Conservation (phyloP, 2,329 filamentous ascomycete genomes). For the Colletotrichum viniferum region DNA sequence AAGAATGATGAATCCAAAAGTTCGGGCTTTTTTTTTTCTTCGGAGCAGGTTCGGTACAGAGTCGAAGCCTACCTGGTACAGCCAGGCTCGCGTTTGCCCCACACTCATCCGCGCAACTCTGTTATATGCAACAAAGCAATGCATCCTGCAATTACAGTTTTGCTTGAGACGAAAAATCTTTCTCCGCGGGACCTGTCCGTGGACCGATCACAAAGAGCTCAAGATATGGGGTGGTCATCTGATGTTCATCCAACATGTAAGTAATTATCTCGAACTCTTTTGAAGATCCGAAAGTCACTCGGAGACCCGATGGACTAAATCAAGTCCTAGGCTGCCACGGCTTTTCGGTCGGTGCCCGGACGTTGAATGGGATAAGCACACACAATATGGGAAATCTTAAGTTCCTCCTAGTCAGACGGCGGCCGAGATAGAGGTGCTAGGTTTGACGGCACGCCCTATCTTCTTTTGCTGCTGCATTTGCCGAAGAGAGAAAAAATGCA, state of each 20-base stretch:
- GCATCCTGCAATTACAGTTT: not conserved
- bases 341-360: not conserved
- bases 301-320: not conserved
- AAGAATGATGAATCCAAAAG: not conserved
- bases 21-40: not conserved
- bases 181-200: not conserved
- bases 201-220: not conserved
- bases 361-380: accelerated
- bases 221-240: not conserved
- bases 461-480: too few species aligned
- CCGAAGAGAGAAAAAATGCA: too few species aligned
- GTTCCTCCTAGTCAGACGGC: not conserved
- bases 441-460: too few species aligned
- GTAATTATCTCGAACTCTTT: not conserved
- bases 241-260: not conserved
- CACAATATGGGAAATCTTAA: not conserved
- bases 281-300: not conserved
- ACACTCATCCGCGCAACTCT: not conserved
- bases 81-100: not conserved
- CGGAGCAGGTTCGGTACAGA: not conserved
- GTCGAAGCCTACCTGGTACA: too few species aligned
- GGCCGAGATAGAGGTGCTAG: too few species aligned
- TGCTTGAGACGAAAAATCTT: accelerated
- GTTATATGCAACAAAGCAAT: not conserved
- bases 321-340: not conserved